Conservation (phyloP, 2,329 filamentous ascomycete genomes). For the Fusarium duplospermum region DNA sequence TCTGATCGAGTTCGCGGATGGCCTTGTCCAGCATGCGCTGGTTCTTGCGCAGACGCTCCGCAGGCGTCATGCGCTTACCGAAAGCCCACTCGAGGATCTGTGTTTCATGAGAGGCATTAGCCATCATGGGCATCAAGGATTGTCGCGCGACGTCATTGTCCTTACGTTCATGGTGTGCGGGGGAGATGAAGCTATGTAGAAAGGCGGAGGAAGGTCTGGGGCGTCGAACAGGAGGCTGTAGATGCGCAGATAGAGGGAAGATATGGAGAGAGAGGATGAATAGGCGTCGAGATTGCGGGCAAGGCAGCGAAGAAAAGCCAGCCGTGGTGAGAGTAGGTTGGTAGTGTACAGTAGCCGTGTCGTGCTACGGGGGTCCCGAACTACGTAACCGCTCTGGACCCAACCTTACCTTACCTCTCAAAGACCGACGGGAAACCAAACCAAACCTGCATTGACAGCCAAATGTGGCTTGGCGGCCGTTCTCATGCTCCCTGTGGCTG, state of each 20-base stretch:
- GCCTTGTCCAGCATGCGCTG: constrained; percentile 97
- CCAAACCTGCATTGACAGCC: background rate
- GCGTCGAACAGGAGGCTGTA: background rate
- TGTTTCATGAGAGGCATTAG: constrained; percentile 25
- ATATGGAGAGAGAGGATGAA: background rate
- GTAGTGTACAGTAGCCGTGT: background rate
- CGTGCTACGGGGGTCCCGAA: constrained; percentile 31
- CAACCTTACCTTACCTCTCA: constrained; percentile 20
- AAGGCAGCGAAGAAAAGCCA: constrained; percentile 38
- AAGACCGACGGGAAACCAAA: background rate
- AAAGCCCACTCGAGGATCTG: constrained; percentile 99
- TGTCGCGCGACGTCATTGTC: constrained; percentile 32
- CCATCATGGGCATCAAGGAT: constrained; percentile 28
- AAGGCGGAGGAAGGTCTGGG: background rate
- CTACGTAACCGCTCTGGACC: constrained; percentile 25
- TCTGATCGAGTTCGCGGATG: constrained; percentile 93
- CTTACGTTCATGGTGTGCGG: constrained; percentile 46
- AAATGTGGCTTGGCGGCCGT: constrained; percentile 15
- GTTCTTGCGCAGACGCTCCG: constrained; percentile 90
- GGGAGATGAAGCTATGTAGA: constrained; percentile 15
- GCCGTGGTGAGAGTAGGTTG: constrained; percentile 33
- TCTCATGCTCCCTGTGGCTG: constrained; percentile 24
- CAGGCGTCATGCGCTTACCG: constrained; percentile 98
- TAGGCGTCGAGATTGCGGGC: constrained; percentile 8
- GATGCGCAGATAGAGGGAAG: background rate